These are phyloP conservation scores for Heliosperma pusillum DNA, from an alignment of 148 eudicot genomes.

Conservation along the genomic window DNA sequence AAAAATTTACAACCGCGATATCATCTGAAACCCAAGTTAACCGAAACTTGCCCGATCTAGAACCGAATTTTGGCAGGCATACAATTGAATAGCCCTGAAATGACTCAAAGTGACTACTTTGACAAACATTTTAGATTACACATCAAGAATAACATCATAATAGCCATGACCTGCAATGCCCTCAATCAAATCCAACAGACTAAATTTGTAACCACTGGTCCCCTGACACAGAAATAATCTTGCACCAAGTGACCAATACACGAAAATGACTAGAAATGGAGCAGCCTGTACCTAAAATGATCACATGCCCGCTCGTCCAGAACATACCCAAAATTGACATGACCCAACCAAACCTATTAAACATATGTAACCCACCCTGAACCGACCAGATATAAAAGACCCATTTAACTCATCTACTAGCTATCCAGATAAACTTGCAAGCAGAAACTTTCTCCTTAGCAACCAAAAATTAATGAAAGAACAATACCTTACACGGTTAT, in stretches of 20 bases:
- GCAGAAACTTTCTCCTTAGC: neutral
- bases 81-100: no score
- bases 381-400: neutral
- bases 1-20: no score
- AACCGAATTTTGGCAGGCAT: no score
- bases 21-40: no score
- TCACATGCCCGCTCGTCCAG: neutral
- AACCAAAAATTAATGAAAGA: neutral
- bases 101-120: no score
- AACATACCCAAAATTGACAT: neutral
- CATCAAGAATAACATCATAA: neutral
- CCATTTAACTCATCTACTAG: neutral
- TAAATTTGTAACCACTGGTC: neutral
- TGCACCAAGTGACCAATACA: neutral
- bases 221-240: neutral
- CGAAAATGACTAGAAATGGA: neutral
- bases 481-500: neutral
- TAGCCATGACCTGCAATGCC: no score
- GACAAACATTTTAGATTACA: neutral
- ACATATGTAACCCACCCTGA: neutral
- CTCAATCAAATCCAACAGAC: no score
- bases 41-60: no score
- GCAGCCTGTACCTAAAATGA: neutral
- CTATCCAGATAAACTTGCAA: neutral
- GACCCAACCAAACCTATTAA: neutral